Evolutionary conservation across 345 rosid species (phyloP).

Genomic region (Capsella bursapastoris): DNA sequence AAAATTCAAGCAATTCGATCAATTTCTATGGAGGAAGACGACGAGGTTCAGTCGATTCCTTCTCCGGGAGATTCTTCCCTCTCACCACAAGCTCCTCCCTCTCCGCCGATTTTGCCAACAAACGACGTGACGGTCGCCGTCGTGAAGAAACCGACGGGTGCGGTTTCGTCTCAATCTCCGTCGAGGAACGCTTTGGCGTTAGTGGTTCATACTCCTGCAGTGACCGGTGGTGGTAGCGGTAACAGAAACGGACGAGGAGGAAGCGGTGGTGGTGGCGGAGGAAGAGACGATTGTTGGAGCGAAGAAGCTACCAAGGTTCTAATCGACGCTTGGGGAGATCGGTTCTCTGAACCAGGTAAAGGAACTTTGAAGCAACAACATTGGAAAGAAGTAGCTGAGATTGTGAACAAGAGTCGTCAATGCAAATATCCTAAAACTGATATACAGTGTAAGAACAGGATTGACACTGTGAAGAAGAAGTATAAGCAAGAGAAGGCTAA

Average conservation of each 20-base stretch:
- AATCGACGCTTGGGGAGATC: conserved; percentile 89
- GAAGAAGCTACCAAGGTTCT: conserved; percentile 79
- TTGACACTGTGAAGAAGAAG: conserved; percentile 95
- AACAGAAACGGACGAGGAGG: conserved; percentile 46
- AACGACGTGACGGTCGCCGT: conserved; percentile 52
- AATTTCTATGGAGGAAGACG: conserved; percentile 62
- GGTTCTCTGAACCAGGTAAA: conserved; percentile 81
- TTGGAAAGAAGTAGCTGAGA: conserved; percentile 95
- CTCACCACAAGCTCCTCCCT: conserved; percentile 47
- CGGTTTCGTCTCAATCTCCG: conserved; percentile 32
- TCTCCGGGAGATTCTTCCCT: conserved; percentile 41
- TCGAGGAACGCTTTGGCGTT: conserved; percentile 37
- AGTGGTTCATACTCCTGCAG: conserved; percentile 46
- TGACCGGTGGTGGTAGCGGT: conserved; percentile 34
- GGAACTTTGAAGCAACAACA: conserved; percentile 94
- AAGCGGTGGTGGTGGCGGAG: conserved; percentile 45
- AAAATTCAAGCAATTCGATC: background rate
- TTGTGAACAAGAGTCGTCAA: conserved; percentile 69
- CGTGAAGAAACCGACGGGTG: conserved; percentile 39
- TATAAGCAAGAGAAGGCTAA: conserved; percentile 82
- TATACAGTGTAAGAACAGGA: conserved; percentile 92
- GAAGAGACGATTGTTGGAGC: conserved; percentile 97
- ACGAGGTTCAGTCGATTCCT: conserved; percentile 52
- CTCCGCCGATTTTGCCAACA: conserved; percentile 37
- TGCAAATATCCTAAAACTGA: conserved; percentile 72